phyloP scores from a whole-genome alignment of 2,329 filamentous ascomycete species.

The Aspergillus tanneri region DNA sequence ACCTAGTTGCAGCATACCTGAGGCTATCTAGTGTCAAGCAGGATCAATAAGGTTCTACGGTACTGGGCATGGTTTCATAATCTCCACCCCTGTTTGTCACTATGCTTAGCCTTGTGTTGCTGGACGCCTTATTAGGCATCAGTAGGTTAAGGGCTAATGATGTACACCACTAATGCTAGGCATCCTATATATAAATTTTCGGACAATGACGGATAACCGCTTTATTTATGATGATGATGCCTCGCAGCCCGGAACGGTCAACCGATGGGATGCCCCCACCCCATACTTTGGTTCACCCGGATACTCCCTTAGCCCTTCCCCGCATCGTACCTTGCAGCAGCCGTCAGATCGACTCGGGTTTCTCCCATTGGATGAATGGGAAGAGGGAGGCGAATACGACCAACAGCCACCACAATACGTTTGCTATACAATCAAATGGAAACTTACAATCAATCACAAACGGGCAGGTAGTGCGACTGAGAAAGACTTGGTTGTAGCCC shows the following conservation, averaged over 20 bases:
- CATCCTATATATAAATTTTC: not conserved
- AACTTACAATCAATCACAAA: conserved; percentile 25
- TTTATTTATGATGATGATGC: conserved; percentile 13
- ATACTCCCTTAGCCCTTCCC: conserved; percentile 14
- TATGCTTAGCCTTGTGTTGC: conserved; percentile 5
- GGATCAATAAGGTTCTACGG: conserved; percentile 3
- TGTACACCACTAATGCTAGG: not conserved
- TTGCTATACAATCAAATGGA: conserved; percentile 27
- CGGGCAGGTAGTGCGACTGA: conserved; percentile 23
- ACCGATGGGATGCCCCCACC: conserved; percentile 14
- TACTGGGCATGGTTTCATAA: conserved; percentile 3
- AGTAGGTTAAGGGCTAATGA: conserved; percentile 2
- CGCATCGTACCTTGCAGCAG: conserved; percentile 10
- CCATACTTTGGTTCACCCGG: conserved; percentile 11
- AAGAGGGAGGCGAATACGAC: conserved; percentile 22
- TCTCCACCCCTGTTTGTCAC: conserved; percentile 3
- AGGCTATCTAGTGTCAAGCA: conserved; percentile 1
- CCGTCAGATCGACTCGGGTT: conserved; percentile 14
- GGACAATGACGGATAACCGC: conserved; percentile 13
- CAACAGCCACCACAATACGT: conserved; percentile 20
- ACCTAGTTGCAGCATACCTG: not conserved
- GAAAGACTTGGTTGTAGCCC: conserved; percentile 24
- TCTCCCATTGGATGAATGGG: conserved; percentile 17
- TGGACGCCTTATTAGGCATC: conserved; percentile 8
- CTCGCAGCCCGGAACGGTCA: conserved; percentile 11